phyloP scores from a whole-genome alignment of 2,329 filamentous ascomycete species.

The Alternaria sp. region DNA sequence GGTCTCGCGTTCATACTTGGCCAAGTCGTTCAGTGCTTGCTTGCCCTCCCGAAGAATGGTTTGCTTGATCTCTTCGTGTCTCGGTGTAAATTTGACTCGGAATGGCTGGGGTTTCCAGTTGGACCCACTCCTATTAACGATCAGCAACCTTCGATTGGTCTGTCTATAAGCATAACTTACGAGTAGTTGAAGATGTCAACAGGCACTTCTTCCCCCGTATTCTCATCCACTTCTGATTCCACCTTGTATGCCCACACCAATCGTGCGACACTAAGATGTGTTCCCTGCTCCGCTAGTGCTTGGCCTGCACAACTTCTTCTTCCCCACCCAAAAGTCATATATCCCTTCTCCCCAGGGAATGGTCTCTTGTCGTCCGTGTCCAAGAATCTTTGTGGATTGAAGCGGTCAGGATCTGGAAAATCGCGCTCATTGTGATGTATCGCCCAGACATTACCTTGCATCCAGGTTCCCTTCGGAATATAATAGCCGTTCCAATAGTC shows the following conservation, averaged over 20 bases:
- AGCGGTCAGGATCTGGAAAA: conserved; percentile 5
- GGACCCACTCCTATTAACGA: background rate
- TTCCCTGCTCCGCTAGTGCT: conserved; percentile 66
- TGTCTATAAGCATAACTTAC: background rate
- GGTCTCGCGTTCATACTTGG: background rate
- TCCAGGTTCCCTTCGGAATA: conserved; percentile 51
- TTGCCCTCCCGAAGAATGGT: background rate
- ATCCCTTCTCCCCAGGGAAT: conserved; percentile 56
- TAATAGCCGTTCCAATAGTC: conserved; percentile 49
- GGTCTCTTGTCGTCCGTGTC: conserved; percentile 33
- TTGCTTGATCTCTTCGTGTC: conserved; percentile 4
- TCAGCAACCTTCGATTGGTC: background rate
- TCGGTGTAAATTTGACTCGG: conserved; percentile 1
- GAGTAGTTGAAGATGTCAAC: conserved; percentile 57
- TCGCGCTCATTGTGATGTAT: conserved; percentile 51
- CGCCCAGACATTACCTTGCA: conserved; percentile 52
- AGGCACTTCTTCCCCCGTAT: conserved; percentile 56
- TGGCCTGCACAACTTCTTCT: conserved; percentile 66
- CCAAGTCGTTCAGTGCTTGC: background rate
- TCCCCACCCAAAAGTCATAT: conserved; percentile 64
- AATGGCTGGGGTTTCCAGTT: conserved; percentile 7
- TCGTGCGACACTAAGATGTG: conserved; percentile 64
- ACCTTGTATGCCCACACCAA: conserved; percentile 67
- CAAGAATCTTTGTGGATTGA: conserved; percentile 13
- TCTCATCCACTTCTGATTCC: conserved; percentile 48